phyloP scores from a whole-genome alignment of 495 filamentous ascomycete species.

The Aspergillus sclerotiicarbonarius region DNA sequence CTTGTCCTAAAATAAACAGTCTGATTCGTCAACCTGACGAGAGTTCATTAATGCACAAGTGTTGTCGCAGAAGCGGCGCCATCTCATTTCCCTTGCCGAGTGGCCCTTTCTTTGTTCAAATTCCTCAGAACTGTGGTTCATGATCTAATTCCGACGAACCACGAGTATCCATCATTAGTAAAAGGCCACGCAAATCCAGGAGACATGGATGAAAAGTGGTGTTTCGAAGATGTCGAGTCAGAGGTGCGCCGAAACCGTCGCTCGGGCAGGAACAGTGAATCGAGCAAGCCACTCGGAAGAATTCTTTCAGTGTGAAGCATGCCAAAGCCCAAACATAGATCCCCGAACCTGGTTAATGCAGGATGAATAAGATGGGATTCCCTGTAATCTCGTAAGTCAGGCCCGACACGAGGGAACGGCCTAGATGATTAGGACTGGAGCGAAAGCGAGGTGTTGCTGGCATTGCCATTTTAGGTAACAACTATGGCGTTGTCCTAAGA shows the following conservation, averaged over 20 bases:
- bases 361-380: no score
- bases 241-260: background rate
- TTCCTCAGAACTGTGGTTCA: background rate
- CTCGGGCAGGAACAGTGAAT: background rate
- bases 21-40: background rate
- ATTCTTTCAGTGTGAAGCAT: no score
- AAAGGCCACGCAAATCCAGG: background rate
- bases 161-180: background rate
- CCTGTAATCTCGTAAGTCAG: no score
- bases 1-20: no score
- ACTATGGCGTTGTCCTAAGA: no score
- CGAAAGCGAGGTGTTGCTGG: no score
- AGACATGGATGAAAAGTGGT: background rate
- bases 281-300: no score
- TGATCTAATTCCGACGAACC: background rate
- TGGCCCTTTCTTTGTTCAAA: background rate
- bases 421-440: no score
- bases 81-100: background rate
- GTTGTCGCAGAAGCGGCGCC: background rate
- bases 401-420: no score
- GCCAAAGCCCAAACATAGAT: no score
- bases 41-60: background rate
- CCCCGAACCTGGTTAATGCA: no score
- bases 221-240: background rate
- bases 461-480: no score